These are phyloP conservation scores for Spathaspora passalidarum DNA, from an alignment of 805 yeast species.

Conservation along the genomic window DNA sequence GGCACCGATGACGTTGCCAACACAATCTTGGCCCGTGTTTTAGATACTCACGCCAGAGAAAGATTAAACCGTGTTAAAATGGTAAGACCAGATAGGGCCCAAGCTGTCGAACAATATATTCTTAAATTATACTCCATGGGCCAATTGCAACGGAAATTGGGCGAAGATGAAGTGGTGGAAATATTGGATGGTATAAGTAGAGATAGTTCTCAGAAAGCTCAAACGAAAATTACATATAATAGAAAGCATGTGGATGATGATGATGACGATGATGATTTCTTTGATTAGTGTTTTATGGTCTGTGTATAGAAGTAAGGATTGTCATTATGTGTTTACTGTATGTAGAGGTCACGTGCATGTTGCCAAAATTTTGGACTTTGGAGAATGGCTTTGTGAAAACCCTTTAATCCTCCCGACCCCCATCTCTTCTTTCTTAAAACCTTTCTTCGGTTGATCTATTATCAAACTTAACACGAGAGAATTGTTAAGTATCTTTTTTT, in stretches of 20 bases:
- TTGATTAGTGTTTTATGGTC: slow-evolving; percentile 6
- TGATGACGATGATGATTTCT: slow-evolving; percentile 24
- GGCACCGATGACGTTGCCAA: neutral
- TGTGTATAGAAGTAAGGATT: no score
- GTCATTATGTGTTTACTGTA: no score
- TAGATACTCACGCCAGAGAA: slow-evolving; percentile 84
- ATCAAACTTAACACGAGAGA: no score
- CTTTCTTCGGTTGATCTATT: no score
- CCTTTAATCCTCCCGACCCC: no score
- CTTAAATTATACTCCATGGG: slow-evolving; percentile 74
- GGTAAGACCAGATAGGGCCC: slow-evolving; percentile 89
- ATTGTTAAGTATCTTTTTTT: no score
- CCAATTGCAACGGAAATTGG: slow-evolving; percentile 67
- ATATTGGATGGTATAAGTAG: slow-evolving; percentile 79
- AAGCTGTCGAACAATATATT: slow-evolving; percentile 79
- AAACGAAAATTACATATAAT: slow-evolving; percentile 59
- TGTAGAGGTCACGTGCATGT: no score
- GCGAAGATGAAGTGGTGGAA: slow-evolving; percentile 78
- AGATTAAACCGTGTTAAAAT: slow-evolving; percentile 80
- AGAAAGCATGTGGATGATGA: slow-evolving; percentile 43
- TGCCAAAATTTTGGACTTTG: no score
- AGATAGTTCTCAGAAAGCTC: slow-evolving; percentile 58
- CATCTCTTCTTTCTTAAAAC: no score
- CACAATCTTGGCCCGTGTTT: slow-evolving; percentile 59
- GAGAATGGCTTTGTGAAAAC: no score